phyloP scores from a whole-genome alignment of 495 filamentous ascomycete genomes.

The Clohesyomyces aquaticus region DNA sequence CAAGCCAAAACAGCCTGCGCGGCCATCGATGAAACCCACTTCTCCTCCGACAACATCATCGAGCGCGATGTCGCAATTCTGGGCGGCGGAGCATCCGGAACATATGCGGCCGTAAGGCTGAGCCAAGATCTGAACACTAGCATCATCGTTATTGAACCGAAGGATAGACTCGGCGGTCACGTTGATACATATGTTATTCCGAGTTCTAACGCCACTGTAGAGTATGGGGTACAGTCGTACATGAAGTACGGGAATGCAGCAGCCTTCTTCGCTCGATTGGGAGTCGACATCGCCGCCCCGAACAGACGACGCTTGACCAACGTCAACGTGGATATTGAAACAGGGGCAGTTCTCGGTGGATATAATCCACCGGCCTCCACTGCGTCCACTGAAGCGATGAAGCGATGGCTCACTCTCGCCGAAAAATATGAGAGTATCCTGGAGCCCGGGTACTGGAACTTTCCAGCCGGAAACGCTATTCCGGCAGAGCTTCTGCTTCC shows the following conservation, averaged over 20 bases:
- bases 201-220: slow-evolving; percentile 12
- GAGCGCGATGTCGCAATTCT: slow-evolving; percentile 54
- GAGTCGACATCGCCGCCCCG: background rate
- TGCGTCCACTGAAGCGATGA: slow-evolving; percentile 10
- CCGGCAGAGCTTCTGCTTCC: slow-evolving; percentile 21
- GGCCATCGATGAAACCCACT: slow-evolving; percentile 1
- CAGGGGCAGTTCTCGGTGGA: slow-evolving; percentile 3
- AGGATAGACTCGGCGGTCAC: slow-evolving; percentile 54
- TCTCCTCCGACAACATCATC: background rate
- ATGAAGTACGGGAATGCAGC: slow-evolving; percentile 12
- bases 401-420: slow-evolving; percentile 8
- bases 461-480: slow-evolving; percentile 13
- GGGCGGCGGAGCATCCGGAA: slow-evolving; percentile 56
- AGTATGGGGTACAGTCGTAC: slow-evolving; percentile 33
- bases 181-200: slow-evolving; percentile 50
- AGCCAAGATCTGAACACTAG: slow-evolving; percentile 47
- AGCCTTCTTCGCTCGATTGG: slow-evolving; percentile 24
- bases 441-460: slow-evolving; percentile 30
- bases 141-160: slow-evolving; percentile 53
- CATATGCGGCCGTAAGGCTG: slow-evolving; percentile 53
- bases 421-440: slow-evolving; percentile 20
- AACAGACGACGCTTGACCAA: background rate
- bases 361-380: slow-evolving; percentile 11
- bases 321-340: slow-evolving; percentile 23
- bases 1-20: no score